phyloP scores from a whole-genome alignment of 768 basidiomycete species.

The Pleurotus tuber-regium region DNA sequence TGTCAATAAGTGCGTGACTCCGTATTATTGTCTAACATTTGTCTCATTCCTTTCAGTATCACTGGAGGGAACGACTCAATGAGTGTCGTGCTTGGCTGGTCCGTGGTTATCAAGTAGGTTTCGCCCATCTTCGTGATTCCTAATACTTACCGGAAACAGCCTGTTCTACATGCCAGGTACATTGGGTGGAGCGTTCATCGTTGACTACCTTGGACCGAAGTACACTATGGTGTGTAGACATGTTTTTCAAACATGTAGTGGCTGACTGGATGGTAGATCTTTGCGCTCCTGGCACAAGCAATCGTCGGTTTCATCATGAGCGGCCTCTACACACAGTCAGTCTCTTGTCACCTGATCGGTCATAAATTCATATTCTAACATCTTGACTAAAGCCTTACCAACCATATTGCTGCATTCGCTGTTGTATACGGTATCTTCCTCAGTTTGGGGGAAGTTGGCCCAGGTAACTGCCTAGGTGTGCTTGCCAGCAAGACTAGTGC shows the following conservation, averaged over 20 bases:
- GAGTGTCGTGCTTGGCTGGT: slow-evolving; percentile 76
- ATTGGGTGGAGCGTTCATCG: slow-evolving; percentile 68
- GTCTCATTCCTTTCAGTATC: slow-evolving; percentile 38
- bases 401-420: slow-evolving; percentile 72
- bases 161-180: slow-evolving; percentile 50
- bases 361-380: neutral
- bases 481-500: slow-evolving; percentile 84
- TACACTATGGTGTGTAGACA: slow-evolving; percentile 57
- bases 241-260: too few species aligned
- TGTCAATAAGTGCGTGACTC: slow-evolving; percentile 49
- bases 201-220: slow-evolving; percentile 77
- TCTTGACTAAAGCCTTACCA: slow-evolving; percentile 40
- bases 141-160: too few species aligned
- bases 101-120: slow-evolving; percentile 75
- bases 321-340: slow-evolving; percentile 62
- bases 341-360: slow-evolving; percentile 5
- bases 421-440: slow-evolving; percentile 92
- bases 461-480: slow-evolving; percentile 84
- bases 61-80: slow-evolving; percentile 53
- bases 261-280: slow-evolving; percentile 42
- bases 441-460: slow-evolving; percentile 84
- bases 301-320: slow-evolving; percentile 89
- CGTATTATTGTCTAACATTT: neutral
- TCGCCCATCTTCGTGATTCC: too few species aligned
- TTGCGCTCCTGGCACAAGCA: slow-evolving; percentile 65